Conservation (phyloP, 805 yeast genomes). For the Saturnispora halmiae region DNA sequence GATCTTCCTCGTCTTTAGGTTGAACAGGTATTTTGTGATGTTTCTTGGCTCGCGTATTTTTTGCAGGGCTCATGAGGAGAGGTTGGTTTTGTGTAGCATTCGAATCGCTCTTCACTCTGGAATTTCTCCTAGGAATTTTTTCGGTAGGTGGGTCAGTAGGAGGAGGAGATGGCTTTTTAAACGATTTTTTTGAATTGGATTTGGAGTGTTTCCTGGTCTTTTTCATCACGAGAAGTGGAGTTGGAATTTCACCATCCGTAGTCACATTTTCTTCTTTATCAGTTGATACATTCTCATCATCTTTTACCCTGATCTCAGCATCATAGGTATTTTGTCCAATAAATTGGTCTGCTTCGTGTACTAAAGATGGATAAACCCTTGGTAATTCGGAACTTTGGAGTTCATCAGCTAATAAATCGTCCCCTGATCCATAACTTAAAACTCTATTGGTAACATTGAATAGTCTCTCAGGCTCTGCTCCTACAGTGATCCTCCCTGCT, state of each 20-base stretch:
- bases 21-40: too few species aligned
- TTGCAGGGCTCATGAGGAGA: too few species aligned
- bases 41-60: too few species aligned
- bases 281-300: conserved; percentile 3
- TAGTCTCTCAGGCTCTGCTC: conserved; percentile 3
- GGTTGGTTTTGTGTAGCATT: too few species aligned
- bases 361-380: conserved; percentile 18
- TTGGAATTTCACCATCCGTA: not conserved
- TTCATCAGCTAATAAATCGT: conserved; percentile 13
- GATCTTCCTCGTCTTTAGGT: not conserved
- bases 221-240: not conserved
- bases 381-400: conserved; percentile 16
- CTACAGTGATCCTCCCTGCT: not conserved
- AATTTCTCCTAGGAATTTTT: too few species aligned
- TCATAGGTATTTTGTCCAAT: conserved; percentile 17
- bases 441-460: conserved; percentile 17
- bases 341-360: conserved; percentile 25
- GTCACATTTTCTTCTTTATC: conserved; percentile 4
- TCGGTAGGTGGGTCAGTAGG: too few species aligned
- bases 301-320: conserved; percentile 5
- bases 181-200: too few species aligned
- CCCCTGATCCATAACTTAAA: conserved; percentile 24
- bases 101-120: too few species aligned
- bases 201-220: not conserved
- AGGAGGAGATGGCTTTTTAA: too few species aligned